These are phyloP conservation scores for Cryptosporidium bovis DNA, from an alignment of 169 alveolate genomes.

Conservation along the genomic window DNA sequence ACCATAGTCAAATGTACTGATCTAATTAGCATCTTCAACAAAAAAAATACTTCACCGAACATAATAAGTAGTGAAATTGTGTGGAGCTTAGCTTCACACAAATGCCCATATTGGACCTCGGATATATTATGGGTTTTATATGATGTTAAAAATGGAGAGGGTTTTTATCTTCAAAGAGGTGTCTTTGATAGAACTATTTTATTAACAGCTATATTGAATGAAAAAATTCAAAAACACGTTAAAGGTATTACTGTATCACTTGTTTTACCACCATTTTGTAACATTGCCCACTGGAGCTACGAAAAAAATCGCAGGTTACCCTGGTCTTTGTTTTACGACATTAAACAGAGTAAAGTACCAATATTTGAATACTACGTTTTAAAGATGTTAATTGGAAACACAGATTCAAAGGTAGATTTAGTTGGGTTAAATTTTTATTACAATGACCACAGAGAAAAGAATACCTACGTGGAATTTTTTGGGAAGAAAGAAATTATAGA, in stretches of 20 bases:
- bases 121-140: slow-evolving; percentile 26
- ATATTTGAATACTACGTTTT: slow-evolving; percentile 35
- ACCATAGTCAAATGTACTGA: no score
- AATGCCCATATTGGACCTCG: slow-evolving; percentile 49
- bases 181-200: slow-evolving; percentile 63
- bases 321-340: slow-evolving; percentile 42
- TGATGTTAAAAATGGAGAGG: slow-evolving; percentile 70
- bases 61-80: neutral
- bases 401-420: neutral
- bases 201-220: slow-evolving; percentile 11
- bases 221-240: neutral
- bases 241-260: neutral
- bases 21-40: no score
- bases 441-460: slow-evolving; percentile 2
- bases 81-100: neutral
- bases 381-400: neutral
- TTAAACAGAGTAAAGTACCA: slow-evolving; percentile 2
- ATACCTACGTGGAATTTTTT: neutral
- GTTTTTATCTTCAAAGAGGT: slow-evolving; percentile 51
- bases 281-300: slow-evolving; percentile 63
- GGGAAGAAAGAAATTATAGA: slow-evolving; percentile 2
- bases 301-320: slow-evolving; percentile 21
- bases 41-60: no score
- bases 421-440: slow-evolving; percentile 42
- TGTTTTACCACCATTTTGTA: slow-evolving; percentile 56